These are phyloP conservation scores for Volvox africanus DNA, from an alignment of 139 green algal species.

Conservation along the genomic window DNA sequence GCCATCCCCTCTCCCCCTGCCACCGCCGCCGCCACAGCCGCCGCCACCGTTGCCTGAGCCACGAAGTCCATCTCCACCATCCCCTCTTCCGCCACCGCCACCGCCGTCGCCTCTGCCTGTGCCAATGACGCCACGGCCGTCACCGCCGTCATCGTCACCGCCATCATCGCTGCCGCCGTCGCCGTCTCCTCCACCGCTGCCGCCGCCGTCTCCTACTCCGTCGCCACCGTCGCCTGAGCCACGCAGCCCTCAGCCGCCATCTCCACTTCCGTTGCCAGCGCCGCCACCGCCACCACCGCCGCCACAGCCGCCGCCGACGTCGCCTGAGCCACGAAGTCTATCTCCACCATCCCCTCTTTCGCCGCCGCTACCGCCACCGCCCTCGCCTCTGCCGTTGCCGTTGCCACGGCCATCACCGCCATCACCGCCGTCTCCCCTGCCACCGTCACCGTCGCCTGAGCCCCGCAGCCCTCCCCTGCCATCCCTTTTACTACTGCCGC, in stretches of 20 bases:
- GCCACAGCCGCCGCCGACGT: not conserved
- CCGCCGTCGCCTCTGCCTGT: not conserved
- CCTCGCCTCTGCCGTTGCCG: not conserved
- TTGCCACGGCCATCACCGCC: no score
- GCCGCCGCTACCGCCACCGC: no score
- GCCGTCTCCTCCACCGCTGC: not conserved
- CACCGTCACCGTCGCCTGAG: no score
- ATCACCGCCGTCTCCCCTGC: no score
- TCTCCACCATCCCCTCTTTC: not conserved
- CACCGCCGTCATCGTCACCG: not conserved
- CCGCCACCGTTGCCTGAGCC: not conserved
- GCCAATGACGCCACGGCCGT: not conserved
- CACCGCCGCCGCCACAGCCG: not conserved
- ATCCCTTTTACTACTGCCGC: no score
- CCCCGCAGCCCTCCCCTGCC: no score
- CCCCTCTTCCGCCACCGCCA: not conserved
- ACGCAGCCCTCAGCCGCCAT: no score
- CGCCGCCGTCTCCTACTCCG: not conserved
- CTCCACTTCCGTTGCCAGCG: no score
- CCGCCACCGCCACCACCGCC: not conserved
- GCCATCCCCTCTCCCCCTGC: not conserved
- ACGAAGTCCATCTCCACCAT: not conserved
- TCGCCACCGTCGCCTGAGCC: no score
- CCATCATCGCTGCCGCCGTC: not conserved
- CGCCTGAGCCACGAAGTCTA: not conserved